These are phyloP conservation scores for Fusarium pseudocircinatum DNA, from an alignment of 2,329 filamentous ascomycete species.

Conservation along the genomic window DNA sequence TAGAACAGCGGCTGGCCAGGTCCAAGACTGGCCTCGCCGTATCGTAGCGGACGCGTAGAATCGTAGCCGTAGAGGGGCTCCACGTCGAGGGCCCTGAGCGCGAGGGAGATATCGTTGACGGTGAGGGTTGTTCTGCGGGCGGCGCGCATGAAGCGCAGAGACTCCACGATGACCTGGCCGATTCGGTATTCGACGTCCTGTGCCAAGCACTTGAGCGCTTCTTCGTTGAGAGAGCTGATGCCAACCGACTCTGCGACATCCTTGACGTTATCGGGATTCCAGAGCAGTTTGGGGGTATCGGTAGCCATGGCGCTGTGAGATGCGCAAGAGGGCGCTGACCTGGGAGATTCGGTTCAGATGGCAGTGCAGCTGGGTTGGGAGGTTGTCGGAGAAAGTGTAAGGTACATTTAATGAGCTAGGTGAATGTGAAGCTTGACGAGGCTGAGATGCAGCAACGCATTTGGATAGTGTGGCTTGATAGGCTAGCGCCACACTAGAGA, in stretches of 20 bases:
- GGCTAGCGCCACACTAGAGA: no score
- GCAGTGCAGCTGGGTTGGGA: no score
- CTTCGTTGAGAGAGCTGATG: conserved; percentile 81
- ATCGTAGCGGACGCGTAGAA: conserved; percentile 85
- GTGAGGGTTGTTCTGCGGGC: conserved; percentile 85
- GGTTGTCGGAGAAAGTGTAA: no score
- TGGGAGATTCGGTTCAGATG: not conserved
- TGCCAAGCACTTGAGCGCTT: conserved; percentile 85
- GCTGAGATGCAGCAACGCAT: conserved; percentile 8
- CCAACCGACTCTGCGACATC: conserved; percentile 97
- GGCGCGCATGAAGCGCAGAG: conserved; percentile 95
- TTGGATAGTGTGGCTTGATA: not conserved
- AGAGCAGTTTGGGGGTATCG: conserved; percentile 70
- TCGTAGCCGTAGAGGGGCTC: conserved; percentile 98
- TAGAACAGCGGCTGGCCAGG: conserved; percentile 96
- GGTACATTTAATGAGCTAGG: not conserved
- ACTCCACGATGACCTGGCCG: conserved; percentile 91
- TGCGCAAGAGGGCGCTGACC: not conserved
- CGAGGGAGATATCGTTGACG: conserved; percentile 89
- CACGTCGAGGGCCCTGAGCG: conserved; percentile 85
- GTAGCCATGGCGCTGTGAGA: conserved; percentile 46
- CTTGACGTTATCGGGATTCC: conserved; percentile 95
- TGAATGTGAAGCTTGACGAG: conserved; percentile 22
- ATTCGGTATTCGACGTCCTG: conserved; percentile 97
- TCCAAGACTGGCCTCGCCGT: conserved; percentile 92